phyloP scores from a whole-genome alignment of 768 basidiomycete species.

The Mycena indigotica region DNA sequence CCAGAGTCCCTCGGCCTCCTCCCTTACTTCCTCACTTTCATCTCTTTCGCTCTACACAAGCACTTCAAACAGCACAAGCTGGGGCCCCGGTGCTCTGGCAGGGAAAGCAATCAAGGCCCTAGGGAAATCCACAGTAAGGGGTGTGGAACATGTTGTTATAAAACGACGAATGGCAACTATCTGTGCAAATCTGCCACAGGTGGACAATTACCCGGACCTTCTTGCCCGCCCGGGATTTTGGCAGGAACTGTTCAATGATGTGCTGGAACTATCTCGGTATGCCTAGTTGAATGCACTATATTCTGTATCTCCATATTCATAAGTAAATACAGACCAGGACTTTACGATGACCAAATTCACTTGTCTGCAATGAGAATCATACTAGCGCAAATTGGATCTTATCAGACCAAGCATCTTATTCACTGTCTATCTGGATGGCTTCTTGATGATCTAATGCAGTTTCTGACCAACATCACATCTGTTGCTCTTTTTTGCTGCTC shows the following conservation, averaged over 20 bases:
- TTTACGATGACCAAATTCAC: conserved; percentile 23
- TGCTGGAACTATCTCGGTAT: conserved; percentile 32
- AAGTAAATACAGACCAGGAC: conserved; percentile 19
- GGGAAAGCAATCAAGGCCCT: conserved; percentile 31
- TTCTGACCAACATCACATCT: conserved; percentile 7
- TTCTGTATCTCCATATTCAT: neutral
- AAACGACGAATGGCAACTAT: conserved; percentile 19
- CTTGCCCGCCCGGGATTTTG: conserved; percentile 12
- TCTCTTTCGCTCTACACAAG: conserved; percentile 14
- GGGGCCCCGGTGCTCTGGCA: conserved; percentile 29
- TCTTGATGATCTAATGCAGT: conserved; percentile 11
- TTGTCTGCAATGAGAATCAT: conserved; percentile 24
- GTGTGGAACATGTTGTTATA: conserved; percentile 29
- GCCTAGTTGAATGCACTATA: neutral
- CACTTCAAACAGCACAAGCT: conserved; percentile 11
- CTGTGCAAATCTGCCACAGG: no score
- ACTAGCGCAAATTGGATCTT: conserved; percentile 21
- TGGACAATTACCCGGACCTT: conserved; percentile 21
- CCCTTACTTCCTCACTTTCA: conserved; percentile 13
- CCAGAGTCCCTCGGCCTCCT: conserved; percentile 6
- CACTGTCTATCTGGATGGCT: conserved; percentile 8
- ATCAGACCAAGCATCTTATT: conserved; percentile 13
- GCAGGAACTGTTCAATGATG: conserved; percentile 28
- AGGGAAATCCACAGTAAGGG: conserved; percentile 30
- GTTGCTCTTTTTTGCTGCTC: conserved; percentile 3